Evolutionary conservation across 495 filamentous ascomycete species (phyloP), one percentile per base, ranked within the genome.

Genomic region (Evernia prunastri): DNA sequence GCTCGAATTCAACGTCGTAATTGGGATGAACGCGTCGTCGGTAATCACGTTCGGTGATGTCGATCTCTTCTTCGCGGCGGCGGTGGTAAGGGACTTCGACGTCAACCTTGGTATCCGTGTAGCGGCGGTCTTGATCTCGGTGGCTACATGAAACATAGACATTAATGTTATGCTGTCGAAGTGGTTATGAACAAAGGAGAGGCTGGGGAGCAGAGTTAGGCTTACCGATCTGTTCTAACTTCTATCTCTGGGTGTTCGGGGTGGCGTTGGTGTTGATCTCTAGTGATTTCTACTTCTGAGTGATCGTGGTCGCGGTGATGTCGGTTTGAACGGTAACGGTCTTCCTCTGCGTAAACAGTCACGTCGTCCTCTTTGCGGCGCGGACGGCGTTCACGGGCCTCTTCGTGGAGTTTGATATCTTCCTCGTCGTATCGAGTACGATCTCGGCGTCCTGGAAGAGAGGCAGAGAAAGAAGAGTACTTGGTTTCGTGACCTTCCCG

Each of bases 401-500:
- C 83, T 79, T 85, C 80, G 74, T 80, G 83, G 76, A 90, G 80
- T 72, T 83, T 87, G 81, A 90, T 81, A 81, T 95, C 88, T 85
- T 93, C 87, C 79, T 90, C 85, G 75, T 82, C 83, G 80, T 85
- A 86, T 77, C 82, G 73, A 65, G 71, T 71, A 58, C 73, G 73
- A 69, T 78, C 72, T 67, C 69, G 79, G 74, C 86, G 82, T 74
- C 78, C 81, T 63, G 84, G 86, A 72, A 84, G 83, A 80, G 83
- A 84, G 79, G 84, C 83, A 79, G 85, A 80, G 81, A 82, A 75
- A 74, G 82, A 84, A 79, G 82, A 81, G 79, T 80, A 77, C 74
- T 77, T 78, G 80, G 82, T 80, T 73, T 79, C 78, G 80, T 88
- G 84, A 91, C 88, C 92, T 90, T 96, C 91, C 90, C 89, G 92